Evolutionary conservation across 192 early-diverging fungal genomes (phyloP).

Genomic region (Coemansia sp.): DNA sequence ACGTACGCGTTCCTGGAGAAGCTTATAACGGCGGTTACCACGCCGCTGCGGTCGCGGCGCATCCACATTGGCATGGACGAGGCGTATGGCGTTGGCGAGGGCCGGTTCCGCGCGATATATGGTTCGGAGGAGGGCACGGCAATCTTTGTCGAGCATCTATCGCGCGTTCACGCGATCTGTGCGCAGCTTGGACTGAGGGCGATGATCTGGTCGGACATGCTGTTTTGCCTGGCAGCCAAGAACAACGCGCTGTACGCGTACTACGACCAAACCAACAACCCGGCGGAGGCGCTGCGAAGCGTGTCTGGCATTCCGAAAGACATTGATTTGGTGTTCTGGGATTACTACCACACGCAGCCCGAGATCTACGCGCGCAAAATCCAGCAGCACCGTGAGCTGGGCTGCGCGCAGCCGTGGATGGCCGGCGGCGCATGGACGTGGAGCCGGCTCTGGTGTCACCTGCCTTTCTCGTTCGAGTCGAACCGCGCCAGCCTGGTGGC

Average conservation of each 20-base stretch:
- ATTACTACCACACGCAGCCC: slow-evolving; percentile 76
- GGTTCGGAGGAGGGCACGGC: slow-evolving; percentile 70
- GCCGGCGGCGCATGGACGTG: slow-evolving; percentile 82
- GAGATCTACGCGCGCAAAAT: slow-evolving; percentile 76
- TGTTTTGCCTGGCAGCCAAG: slow-evolving; percentile 68
- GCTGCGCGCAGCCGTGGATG: slow-evolving; percentile 77
- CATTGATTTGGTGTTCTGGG: slow-evolving; percentile 80
- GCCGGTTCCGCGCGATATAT: slow-evolving; percentile 72
- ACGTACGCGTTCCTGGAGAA: slow-evolving; percentile 80
- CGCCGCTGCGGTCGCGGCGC: slow-evolving; percentile 69
- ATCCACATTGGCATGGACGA: slow-evolving; percentile 92
- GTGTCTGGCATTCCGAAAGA: slow-evolving; percentile 58
- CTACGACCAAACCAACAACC: slow-evolving; percentile 67
- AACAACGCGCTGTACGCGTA: slow-evolving; percentile 80
- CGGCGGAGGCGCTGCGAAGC: slow-evolving; percentile 56
- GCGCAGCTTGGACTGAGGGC: slow-evolving; percentile 58
- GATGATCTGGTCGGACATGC: slow-evolving; percentile 87
- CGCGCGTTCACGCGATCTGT: slow-evolving; percentile 72
- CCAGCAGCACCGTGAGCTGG: slow-evolving; percentile 78
- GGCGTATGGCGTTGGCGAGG: slow-evolving; percentile 83
- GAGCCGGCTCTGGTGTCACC: slow-evolving; percentile 78
- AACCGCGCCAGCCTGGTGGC: slow-evolving; percentile 71
- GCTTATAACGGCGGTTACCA: slow-evolving; percentile 62
- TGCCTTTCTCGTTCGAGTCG: slow-evolving; percentile 78
- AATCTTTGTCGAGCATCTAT: slow-evolving; percentile 75